Percentiles rank a stretch among this genome's conserved stretches.
Conservation (phyloP, 345 rosid species). For the Salix arbutifolia region DNA sequence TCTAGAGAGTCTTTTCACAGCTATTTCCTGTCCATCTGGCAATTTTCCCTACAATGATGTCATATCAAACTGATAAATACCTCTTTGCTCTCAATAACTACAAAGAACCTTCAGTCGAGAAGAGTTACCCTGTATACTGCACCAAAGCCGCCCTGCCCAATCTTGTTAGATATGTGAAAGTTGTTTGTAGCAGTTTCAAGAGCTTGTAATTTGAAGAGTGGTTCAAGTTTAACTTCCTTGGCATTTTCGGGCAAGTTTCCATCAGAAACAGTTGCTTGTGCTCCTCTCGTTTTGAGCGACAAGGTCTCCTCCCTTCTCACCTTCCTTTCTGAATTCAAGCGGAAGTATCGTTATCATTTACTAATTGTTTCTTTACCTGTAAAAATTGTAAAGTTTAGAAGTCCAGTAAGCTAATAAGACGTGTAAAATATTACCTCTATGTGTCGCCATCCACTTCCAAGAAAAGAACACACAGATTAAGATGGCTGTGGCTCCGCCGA, state of each 20-base stretch:
- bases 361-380: background rate
- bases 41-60: constrained; percentile 8
- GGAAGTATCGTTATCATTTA: background rate
- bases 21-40: constrained; percentile 14
- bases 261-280: too few species aligned
- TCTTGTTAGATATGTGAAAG: constrained; percentile 1
- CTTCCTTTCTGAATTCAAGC: background rate
- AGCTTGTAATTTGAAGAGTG: constrained; percentile 4
- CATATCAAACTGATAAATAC: background rate
- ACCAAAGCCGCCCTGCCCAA: constrained; percentile 28
- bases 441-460: background rate
- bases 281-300: background rate
- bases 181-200: constrained; percentile 12
- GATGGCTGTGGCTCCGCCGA: background rate
- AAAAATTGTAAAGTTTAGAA: background rate
- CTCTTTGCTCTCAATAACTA: background rate
- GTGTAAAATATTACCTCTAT: background rate
- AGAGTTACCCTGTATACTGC: constrained; percentile 15
- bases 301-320: background rate
- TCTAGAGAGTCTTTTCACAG: constrained; percentile 19
- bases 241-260: too few species aligned
- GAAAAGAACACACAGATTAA: background rate
- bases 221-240: background rate
- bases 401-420: background rate
- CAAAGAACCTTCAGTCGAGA: background rate